Conservation (phyloP, 805 yeast genomes). For the Pichia heedii region DNA sequence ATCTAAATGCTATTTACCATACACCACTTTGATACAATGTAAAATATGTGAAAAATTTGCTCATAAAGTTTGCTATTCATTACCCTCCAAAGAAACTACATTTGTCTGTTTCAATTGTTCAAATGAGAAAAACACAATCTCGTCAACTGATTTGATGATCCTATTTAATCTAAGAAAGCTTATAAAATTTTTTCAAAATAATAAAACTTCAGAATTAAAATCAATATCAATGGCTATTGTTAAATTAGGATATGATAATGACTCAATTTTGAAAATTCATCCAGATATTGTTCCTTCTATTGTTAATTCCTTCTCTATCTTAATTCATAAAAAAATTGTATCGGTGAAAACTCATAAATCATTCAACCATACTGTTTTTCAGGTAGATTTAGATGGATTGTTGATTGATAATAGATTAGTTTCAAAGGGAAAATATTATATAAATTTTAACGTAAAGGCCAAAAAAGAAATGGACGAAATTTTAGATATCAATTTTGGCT, state of each 20-base stretch:
- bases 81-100: neutral
- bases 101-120: conserved; percentile 17
- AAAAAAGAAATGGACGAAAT: conserved; percentile 1
- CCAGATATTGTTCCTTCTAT: conserved; percentile 3
- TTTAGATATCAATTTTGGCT: conserved; percentile 7
- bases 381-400: conserved; percentile 11
- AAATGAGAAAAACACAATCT: neutral
- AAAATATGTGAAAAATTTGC: conserved; percentile 9
- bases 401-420: conserved; percentile 11
- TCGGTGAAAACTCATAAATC: conserved; percentile 9
- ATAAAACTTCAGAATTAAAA: conserved; percentile 1
- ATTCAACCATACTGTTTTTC: conserved; percentile 9
- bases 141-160: conserved; percentile 11
- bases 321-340: conserved; percentile 14
- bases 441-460: conserved; percentile 5
- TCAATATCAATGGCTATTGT: conserved; percentile 3
- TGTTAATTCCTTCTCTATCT: conserved; percentile 14
- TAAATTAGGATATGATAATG: conserved; percentile 4
- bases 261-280: neutral
- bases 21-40: conserved; percentile 14
- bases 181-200: conserved; percentile 5
- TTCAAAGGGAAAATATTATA: conserved; percentile 11
- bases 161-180: conserved; percentile 18
- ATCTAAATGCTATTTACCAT: conserved; percentile 7
- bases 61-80: conserved; percentile 18